Evolutionary conservation across 2,329 filamentous ascomycete species (phyloP), one percentile per base, ranked within the genome.

Genomic region (Delphinella strobiligena): DNA sequence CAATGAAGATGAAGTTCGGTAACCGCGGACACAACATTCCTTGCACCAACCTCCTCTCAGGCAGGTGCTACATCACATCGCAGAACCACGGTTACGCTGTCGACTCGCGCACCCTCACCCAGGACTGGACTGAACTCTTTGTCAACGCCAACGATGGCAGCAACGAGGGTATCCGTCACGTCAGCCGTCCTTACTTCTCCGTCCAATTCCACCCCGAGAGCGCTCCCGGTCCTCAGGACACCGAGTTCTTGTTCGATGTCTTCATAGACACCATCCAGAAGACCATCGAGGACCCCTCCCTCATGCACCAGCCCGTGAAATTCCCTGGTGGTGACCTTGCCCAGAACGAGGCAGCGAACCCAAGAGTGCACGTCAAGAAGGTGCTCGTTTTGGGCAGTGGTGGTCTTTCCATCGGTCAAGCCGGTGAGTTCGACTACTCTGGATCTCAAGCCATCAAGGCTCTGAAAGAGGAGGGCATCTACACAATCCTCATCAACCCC

Each of bases 161-260:
- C 64, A 98, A 98, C 62, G 91, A 98, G 68, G 91, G 91, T 64
- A 95, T 98, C 56, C 81, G 88, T 62, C 87, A 96, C 61, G 67
- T 74, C 36, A 75, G 69, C 60, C 82, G 80, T 55, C 91, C 91
- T 37, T 93, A 89, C 67, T 98, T 98, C 72, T 95, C 87, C 69
- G 91, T 96, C n/a, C 91, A 98, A 60, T 98, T 98, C 67, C 91
- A 98, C 58, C 91, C 91, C 0, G 91, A 98, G 64, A 94, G 88
- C 68, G 93, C 87, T 1, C 91, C 91, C 2, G 91, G 91, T 42
- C 91, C 91, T 37, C 77, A 86, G 27, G 91, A 98, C 59, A 98
- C 91, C 19, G 91, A 98, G 61, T 95, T 84, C 58, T 72, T 98
- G 18, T 98, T 98, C 49, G 88, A 98, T 61, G 86, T 96, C 47